Conservation (phyloP, 106 monocot species). For the Dendrobium officinale region DNA sequence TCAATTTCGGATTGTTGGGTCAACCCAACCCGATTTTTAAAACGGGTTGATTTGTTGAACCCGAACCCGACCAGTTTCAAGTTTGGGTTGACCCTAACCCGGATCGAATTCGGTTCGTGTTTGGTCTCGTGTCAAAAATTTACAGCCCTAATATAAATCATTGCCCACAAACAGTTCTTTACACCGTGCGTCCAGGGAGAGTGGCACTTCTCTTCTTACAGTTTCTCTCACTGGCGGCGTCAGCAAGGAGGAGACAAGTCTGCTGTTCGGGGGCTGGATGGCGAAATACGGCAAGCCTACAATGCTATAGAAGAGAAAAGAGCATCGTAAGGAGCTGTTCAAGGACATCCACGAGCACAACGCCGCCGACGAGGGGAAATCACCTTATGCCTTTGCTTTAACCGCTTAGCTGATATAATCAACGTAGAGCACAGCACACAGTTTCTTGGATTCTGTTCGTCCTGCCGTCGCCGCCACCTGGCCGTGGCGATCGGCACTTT, state of each 20-base stretch:
- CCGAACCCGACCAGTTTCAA: too few relatives aligned
- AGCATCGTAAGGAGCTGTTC: constrained; percentile 48
- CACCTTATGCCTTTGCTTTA: constrained; percentile 51
- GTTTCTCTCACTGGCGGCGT: neutral
- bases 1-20: too few relatives aligned
- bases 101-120: too few relatives aligned
- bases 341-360: constrained; percentile 78
- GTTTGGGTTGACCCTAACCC: too few relatives aligned
- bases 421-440: constrained; percentile 56
- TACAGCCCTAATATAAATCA: too few relatives aligned
- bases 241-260: constrained; percentile 36
- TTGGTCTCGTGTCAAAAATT: too few relatives aligned
- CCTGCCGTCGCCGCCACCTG: neutral
- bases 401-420: constrained; percentile 69
- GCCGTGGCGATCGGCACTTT: constrained; percentile 21
- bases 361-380: constrained; percentile 38
- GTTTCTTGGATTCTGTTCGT: constrained; percentile 29
- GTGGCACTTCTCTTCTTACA: constrained; percentile 6
- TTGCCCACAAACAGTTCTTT: too few relatives aligned
- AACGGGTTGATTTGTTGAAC: too few relatives aligned
- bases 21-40: too few relatives aligned
- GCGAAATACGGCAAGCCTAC: constrained; percentile 30
- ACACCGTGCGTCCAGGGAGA: neutral
- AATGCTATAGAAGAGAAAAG: constrained; percentile 31
- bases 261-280: constrained; percentile 52